A percentile compares a stretch with the other conserved stretches of the same genome.
Evolutionary conservation across 306 rosid genomes (phyloP).

Genomic region (Trifolium fragiferum): DNA sequence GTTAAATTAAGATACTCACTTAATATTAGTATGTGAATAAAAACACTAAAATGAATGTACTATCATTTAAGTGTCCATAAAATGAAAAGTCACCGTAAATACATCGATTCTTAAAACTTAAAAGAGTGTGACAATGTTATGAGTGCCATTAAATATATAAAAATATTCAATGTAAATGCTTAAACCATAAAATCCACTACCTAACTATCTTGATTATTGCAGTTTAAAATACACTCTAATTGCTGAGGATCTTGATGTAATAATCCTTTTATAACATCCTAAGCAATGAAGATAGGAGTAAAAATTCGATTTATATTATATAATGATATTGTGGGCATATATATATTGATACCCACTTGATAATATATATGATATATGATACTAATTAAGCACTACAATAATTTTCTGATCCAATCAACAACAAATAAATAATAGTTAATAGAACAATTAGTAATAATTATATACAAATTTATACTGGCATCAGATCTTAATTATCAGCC

Average conservation of each 20-base stretch:
- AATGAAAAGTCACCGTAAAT: too few species aligned
- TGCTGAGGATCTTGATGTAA: not conserved
- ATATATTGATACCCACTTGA: not conserved
- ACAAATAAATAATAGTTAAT: not conserved
- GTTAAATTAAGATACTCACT: too few species aligned
- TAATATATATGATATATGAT: not conserved
- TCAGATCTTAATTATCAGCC: constrained; percentile 38
- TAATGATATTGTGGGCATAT: not conserved
- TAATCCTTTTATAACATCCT: not conserved
- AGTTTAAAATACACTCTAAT: not conserved
- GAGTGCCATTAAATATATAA: too few species aligned
- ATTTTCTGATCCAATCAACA: constrained; percentile 25
- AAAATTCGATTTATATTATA: not conserved
- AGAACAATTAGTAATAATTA: constrained; percentile 7
- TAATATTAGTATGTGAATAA: too few species aligned
- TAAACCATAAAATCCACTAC: too few species aligned
- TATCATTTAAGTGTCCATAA: too few species aligned
- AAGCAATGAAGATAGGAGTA: constrained; percentile 3
- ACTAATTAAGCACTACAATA: constrained; percentile 19
- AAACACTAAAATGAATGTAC: too few species aligned
- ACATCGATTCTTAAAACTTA: too few species aligned
- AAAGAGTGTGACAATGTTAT: too few species aligned
- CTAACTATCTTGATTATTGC: too few species aligned
- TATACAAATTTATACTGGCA: not conserved
- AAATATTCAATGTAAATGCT: too few species aligned